Base-by-base conservation (phyloP, 2,329 filamentous ascomycete species). In the Cladosporium austrohemisphaericum region DNA sequence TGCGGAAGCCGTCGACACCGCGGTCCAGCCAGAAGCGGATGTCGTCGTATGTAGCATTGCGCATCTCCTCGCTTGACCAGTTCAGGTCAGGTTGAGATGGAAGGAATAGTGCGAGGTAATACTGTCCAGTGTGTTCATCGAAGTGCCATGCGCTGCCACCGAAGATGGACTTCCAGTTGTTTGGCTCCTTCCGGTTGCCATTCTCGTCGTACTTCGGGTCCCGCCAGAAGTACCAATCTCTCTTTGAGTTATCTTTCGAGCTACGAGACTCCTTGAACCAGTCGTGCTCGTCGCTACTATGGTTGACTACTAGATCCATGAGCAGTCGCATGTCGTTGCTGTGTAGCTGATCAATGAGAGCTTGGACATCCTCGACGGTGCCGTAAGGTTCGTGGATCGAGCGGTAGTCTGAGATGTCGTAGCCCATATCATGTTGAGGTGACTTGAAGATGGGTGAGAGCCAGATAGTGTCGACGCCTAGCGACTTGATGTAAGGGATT, bases 31-130 rank as follows among this genome's bases (percentile, higher is more conserved):
- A 93, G 64, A 91, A 93, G 13, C 55, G 53, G 11, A 65, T 53
- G 13, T 79, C 77, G 26, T 84, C 75, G 64, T 89, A 86, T 5
- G 91, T 81, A 1, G 86, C 87, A 37, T 79, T 70, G 13, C 86
- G 78, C 0, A 85, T 79, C 8, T 78, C 79, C 0, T 75, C 74
- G 50, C 84, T 86, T 61, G 91, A 85, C 86, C 87, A 93, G 68
- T 93, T 93, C n/a, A 93, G 74, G 58, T 93, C 88, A 0, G 88
- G 88, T 64, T 92, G 88, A 55, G 87, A 81, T 4, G 77, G 78
- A 5, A 84, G 81, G 65, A 88, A 94, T 9, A 93, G 75, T 53
- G 86, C 82, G 0, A 91, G 78, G 60, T 88, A 91, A 65, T 88
- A 91, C 66, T 91, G 84, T 40, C 76, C 74, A 0, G 85, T 88